Evolutionary conservation across 1,284 basidiomycete species (phyloP), one percentile per base, ranked within the genome.

Genomic region (Ceratobasidium sp.): DNA sequence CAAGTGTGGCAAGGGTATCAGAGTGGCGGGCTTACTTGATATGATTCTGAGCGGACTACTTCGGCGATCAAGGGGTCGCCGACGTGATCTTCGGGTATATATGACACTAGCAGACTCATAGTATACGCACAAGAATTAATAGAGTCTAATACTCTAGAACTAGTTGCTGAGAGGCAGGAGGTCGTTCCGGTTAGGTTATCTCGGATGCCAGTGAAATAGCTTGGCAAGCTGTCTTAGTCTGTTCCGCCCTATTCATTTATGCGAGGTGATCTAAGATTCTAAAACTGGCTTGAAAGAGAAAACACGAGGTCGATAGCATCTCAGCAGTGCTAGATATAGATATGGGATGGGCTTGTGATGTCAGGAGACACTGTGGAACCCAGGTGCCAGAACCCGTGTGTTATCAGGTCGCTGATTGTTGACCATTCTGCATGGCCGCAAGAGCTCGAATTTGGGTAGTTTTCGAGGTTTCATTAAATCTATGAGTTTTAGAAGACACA

Each of bases 51-150:
- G 39, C 55, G 40, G 39, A 33, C 53, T 15, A 67, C 20, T n/a
- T 66, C 63, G 20, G 51, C 39, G 1, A 67, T 13, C 20, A 60
- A 28, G 20, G 61, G 73, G 4, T 28, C 46, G 9, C 39, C 73
- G 9, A 18, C 13, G 15, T 51, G 63, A 46, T 55, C 44, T 26
- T 72, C 55, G 2, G 73, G 73, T 39, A 56, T 20, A 15, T 77
- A 77, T 5, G 73, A 77, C 3, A 77, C 13, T 13, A 58, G 26
- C 12, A 77, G 33, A 53, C 46, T 55, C 63, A 55, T 67, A 23
- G 56, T 42, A 26, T 26, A 12, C 28, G 58, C 46, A 23, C 23
- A 33, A 49, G 64, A 39, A 6, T 15, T 51, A 51, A 51, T 51
- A 51, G 13, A 51, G 20, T 51, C 49, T 23, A 23, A 23, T n/a